These are phyloP conservation scores for Hanseniaspora lachancei DNA, from an alignment of 805 yeast species.

Conservation along the genomic window DNA sequence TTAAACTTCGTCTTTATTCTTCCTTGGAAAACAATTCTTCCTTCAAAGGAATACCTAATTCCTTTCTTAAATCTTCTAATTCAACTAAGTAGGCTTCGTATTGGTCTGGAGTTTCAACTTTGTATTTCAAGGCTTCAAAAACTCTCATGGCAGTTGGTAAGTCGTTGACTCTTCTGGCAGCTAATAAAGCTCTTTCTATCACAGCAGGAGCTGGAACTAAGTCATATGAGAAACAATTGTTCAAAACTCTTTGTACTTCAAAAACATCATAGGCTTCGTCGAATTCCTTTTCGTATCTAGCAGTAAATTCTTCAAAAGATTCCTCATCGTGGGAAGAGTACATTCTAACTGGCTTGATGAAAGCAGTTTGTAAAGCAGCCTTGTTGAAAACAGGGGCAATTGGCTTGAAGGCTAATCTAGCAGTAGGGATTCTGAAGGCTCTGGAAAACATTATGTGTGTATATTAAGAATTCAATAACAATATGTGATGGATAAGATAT, in stretches of 20 bases:
- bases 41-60: slow-evolving; percentile 83
- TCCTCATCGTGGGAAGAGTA: slow-evolving; percentile 82
- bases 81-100: slow-evolving; percentile 93
- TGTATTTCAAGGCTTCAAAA: slow-evolving; percentile 90
- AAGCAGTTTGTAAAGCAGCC: slow-evolving; percentile 3
- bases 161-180: slow-evolving; percentile 98
- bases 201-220: slow-evolving; percentile 97
- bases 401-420: slow-evolving; percentile 13
- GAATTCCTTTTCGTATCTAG: slow-evolving; percentile 85
- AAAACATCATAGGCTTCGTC: slow-evolving; percentile 83
- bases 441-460: slow-evolving; percentile 21
- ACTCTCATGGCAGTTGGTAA: slow-evolving; percentile 98
- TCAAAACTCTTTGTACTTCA: slow-evolving; percentile 85
- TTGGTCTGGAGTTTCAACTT: slow-evolving; percentile 88
- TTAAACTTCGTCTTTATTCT: neutral
- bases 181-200: slow-evolving; percentile 87
- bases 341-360: slow-evolving; percentile 36
- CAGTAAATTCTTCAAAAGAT: slow-evolving; percentile 87
- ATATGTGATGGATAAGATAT: neutral
- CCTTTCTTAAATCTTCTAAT: slow-evolving; percentile 78
- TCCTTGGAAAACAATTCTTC: slow-evolving; percentile 58
- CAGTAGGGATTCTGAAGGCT: slow-evolving; percentile 17
- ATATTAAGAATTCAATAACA: neutral
- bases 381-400: slow-evolving; percentile 14
- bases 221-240: slow-evolving; percentile 97